These are phyloP conservation scores for Neckera pumila DNA, from an alignment of 225 moss, liverwort and hornwort genomes.

Conservation along the genomic window DNA sequence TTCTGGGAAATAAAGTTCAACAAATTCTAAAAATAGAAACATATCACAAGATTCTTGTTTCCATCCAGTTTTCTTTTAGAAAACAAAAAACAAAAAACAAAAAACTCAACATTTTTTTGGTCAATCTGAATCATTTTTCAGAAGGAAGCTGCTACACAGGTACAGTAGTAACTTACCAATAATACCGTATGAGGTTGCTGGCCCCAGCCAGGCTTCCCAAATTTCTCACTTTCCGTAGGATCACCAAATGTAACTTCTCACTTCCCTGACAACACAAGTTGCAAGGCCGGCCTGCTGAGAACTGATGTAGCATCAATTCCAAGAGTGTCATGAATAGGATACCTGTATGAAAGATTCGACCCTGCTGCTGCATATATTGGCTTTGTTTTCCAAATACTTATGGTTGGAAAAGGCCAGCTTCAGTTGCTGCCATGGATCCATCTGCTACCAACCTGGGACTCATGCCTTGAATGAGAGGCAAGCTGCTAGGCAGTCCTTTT, in stretches of 20 bases:
- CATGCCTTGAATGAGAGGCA: neutral
- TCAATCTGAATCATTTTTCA: neutral
- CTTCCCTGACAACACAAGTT: neutral
- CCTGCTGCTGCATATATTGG: neutral
- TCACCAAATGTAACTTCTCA: neutral
- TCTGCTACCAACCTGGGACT: accelerated
- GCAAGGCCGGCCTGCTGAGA: neutral
- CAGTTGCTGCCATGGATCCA: neutral
- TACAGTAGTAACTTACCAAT: neutral
- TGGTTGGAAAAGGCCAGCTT: neutral
- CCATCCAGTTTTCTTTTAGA: neutral
- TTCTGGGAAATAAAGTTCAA: neutral
- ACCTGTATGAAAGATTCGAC: neutral
- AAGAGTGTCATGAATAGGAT: neutral
- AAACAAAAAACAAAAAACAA: neutral
- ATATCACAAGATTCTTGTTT: neutral
- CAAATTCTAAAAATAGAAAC: too few relatives aligned
- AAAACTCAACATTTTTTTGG: neutral
- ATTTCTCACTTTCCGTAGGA: too few relatives aligned
- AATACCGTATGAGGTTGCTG: neutral
- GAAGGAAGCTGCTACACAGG: neutral
- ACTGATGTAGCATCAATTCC: neutral
- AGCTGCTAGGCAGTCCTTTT: too few relatives aligned
- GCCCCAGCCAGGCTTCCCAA: neutral
- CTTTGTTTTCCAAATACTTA: neutral